Evolutionary conservation across 768 basidiomycete species (phyloP).

Genomic region (Collybiopsis luxurians): DNA sequence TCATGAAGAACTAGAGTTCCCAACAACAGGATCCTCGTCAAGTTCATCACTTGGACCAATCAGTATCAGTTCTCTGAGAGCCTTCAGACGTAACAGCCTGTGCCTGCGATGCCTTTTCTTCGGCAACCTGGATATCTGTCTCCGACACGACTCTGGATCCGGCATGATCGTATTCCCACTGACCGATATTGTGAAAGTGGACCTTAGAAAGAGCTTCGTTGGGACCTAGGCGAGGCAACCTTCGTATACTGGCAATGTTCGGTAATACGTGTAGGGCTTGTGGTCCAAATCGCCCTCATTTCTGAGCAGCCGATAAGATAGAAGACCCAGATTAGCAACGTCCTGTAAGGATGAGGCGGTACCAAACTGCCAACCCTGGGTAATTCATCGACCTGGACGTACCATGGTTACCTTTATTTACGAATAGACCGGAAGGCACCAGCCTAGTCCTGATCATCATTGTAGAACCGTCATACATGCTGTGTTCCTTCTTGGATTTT

Average conservation of each 20-base stretch:
- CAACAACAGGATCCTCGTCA: too few species aligned
- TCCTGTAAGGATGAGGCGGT: constrained; percentile 9
- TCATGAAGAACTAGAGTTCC: too few species aligned
- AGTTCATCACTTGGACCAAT: background rate
- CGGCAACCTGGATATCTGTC: background rate
- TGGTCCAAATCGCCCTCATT: constrained; percentile 7
- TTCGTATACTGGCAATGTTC: background rate
- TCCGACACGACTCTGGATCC: background rate
- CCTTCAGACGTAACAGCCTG: background rate
- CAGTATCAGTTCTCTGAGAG: background rate
- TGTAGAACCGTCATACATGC: constrained; percentile 6
- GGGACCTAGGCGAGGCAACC: background rate
- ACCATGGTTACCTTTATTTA: constrained; percentile 3
- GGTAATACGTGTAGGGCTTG: constrained; percentile 7
- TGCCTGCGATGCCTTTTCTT: background rate
- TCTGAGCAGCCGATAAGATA: constrained; percentile 8
- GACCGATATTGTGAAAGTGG: background rate
- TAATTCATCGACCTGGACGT: background rate
- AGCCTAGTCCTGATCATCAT: constrained; percentile 7
- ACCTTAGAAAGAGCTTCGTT: background rate
- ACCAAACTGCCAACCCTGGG: background rate
- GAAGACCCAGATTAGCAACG: constrained; percentile 6
- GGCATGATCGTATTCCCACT: background rate
- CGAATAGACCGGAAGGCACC: constrained; percentile 8
- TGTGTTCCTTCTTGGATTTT: too few species aligned